phyloP scores from a whole-genome alignment of 164 flowering plant genomes.

The Dillenia suffruticosa region DNA sequence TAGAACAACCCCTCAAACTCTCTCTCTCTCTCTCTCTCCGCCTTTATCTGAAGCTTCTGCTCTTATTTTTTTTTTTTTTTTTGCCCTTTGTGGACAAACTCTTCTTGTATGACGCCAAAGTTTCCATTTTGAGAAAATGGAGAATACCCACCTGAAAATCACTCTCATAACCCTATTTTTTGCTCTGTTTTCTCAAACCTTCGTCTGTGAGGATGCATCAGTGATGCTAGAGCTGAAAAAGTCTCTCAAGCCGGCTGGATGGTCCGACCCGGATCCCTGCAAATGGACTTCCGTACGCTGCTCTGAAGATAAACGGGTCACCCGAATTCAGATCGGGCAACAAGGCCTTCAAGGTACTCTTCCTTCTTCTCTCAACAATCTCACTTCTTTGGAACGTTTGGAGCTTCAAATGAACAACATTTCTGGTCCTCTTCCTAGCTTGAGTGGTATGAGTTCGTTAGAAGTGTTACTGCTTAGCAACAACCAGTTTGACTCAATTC shows the following conservation, averaged over 20 bases:
- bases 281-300: slow-evolving; percentile 65
- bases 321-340: slow-evolving; percentile 66
- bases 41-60: no score
- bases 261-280: slow-evolving; percentile 77
- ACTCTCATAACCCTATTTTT: no score
- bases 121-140: no score
- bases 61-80: no score
- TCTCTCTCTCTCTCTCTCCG: no score
- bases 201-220: slow-evolving; percentile 26
- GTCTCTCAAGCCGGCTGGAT: slow-evolving; percentile 34
- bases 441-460: slow-evolving; percentile 58
- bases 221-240: slow-evolving; percentile 50
- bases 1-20: no score
- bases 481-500: slow-evolving; percentile 57
- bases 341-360: slow-evolving; percentile 53
- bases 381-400: slow-evolving; percentile 48
- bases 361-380: slow-evolving; percentile 40
- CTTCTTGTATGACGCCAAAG: no score
- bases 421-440: slow-evolving; percentile 66
- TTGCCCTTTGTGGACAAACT: no score
- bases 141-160: no score
- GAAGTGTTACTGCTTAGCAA: slow-evolving; percentile 49
- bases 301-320: slow-evolving; percentile 36
- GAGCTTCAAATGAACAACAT: slow-evolving; percentile 68
- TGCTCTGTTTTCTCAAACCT: background rate